Evolutionary conservation across 2,329 filamentous ascomycete genomes (phyloP).

Genomic region (Herpotrichia juniperi): DNA sequence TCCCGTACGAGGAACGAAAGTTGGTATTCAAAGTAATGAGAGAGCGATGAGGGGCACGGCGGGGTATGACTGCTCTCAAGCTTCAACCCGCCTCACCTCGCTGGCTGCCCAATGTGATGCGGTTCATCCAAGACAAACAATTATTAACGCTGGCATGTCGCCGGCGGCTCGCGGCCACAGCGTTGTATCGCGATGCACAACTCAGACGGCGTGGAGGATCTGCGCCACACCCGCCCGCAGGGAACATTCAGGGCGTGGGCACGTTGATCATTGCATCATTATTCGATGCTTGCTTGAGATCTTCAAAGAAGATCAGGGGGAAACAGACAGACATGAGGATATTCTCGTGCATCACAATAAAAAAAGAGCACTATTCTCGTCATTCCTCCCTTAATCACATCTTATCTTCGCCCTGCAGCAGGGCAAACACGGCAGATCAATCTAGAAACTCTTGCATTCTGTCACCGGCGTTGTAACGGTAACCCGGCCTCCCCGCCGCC

Average conservation of each 20-base stretch:
- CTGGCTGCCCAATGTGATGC: not conserved
- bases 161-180: not conserved
- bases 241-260: constrained; percentile 33
- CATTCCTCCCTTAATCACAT: not conserved
- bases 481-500: constrained; percentile 1
- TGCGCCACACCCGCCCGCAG: constrained; percentile 7
- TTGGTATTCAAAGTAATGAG: not conserved
- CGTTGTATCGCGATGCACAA: not conserved
- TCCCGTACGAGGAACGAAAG: not conserved
- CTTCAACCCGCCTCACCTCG: not conserved
- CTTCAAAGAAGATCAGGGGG: not conserved
- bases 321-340: too few species aligned
- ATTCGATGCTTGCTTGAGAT: constrained; percentile 6
- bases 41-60: not conserved
- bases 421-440: too few species aligned
- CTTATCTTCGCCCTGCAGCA: too few species aligned
- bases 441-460: constrained; percentile 8
- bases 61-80: not conserved
- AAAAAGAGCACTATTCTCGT: too few species aligned
- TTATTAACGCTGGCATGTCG: not conserved
- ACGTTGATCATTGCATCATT: constrained; percentile 33
- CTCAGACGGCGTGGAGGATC: constrained; percentile 9
- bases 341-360: constrained; percentile 28
- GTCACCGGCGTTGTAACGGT: constrained; percentile 5
- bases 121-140: not conserved